Conservation (phyloP, 176 grass and related monocot genomes). For the Triticum monococcum region DNA sequence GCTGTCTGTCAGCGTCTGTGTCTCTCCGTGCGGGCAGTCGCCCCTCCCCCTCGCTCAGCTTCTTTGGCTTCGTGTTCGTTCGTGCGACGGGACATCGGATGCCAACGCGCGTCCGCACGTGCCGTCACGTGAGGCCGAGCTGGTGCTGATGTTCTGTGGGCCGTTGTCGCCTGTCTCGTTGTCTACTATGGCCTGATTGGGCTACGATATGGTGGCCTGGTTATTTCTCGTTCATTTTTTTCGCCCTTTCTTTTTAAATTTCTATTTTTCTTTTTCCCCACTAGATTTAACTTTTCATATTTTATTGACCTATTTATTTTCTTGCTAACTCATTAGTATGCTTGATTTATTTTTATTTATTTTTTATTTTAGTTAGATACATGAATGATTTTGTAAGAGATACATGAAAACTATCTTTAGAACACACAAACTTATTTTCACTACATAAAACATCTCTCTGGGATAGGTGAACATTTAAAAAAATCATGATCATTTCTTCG, state of each 20-base stretch:
- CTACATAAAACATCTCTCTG: too few relatives aligned
- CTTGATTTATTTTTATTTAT: too few relatives aligned
- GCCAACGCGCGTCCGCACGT: conserved; percentile 24
- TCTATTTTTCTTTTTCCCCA: not conserved
- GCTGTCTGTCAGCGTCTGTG: not conserved
- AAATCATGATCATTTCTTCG: too few relatives aligned
- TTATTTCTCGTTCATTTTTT: not conserved
- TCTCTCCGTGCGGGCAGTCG: conserved; percentile 28
- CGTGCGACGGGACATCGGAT: conserved; percentile 15
- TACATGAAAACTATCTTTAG: too few relatives aligned
- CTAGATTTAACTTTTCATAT: not conserved
- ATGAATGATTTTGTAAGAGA: too few relatives aligned
- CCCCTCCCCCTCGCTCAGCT: not conserved
- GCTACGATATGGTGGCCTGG: not conserved
- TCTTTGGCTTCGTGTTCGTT: not conserved
- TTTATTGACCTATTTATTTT: too few relatives aligned
- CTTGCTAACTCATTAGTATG: too few relatives aligned
- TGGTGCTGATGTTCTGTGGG: not conserved
- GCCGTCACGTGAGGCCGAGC: not conserved
- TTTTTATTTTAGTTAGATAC: too few relatives aligned
- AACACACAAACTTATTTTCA: too few relatives aligned
- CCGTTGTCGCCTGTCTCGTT: not conserved
- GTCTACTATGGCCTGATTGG: not conserved
- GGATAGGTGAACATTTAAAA: too few relatives aligned
- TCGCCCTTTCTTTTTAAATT: not conserved